phyloP scores from a whole-genome alignment of 169 alveolate genomes.

The Plasmodium billcollinsi region DNA sequence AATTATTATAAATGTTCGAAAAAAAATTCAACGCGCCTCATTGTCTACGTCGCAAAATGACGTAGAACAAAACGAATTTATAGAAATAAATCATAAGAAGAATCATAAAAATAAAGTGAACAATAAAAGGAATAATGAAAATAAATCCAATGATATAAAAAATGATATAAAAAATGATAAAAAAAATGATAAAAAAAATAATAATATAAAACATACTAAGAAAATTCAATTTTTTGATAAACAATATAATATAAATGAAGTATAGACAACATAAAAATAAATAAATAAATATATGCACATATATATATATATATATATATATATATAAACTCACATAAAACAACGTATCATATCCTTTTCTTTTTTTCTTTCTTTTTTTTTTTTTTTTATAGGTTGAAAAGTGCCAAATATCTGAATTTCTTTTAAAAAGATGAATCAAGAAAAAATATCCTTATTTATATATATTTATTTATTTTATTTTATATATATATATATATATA shows the following conservation, averaged over 20 bases:
- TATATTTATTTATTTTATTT: too few relatives aligned
- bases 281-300: conserved; percentile 8
- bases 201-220: background rate
- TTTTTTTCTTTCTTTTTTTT: background rate
- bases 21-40: conserved; percentile 7
- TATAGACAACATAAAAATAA: background rate
- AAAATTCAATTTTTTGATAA: conserved; percentile 33
- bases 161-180: conserved; percentile 4
- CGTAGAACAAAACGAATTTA: background rate
- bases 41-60: too few relatives aligned
- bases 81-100: background rate
- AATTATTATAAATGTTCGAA: conserved; percentile 49
- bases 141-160: conserved; percentile 3
- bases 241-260: conserved; percentile 32
- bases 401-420: conserved; percentile 38
- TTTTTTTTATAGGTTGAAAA: conserved; percentile 9
- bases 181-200: conserved; percentile 4
- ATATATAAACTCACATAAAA: background rate
- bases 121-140: conserved; percentile 1
- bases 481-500: too few relatives aligned
- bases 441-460: background rate
- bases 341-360: background rate
- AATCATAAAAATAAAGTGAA: conserved; percentile 2
- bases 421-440: conserved; percentile 5
- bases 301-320: conserved; percentile 1